Evolutionary conservation across 768 basidiomycete genomes (phyloP).

Genomic region (Cantharellus cinnabarinus): DNA sequence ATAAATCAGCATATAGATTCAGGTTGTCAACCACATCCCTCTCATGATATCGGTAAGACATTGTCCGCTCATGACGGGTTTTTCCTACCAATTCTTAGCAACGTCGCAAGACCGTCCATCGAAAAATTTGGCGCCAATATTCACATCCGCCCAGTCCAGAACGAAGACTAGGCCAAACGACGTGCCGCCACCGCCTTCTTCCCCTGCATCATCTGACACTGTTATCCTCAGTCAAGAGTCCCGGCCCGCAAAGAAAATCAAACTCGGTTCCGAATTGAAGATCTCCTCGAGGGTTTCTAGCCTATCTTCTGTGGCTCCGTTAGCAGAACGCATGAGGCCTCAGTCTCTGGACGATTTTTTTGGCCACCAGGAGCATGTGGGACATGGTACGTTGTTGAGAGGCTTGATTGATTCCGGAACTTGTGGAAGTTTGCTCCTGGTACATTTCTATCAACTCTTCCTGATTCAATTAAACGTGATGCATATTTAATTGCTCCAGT

Average conservation of each 20-base stretch:
- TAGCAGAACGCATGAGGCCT: slow-evolving; percentile 60
- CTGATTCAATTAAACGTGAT: slow-evolving; percentile 18
- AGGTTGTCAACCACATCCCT: slow-evolving; percentile 18
- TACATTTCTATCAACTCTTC: slow-evolving; percentile 12
- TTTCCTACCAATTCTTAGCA: slow-evolving; percentile 2
- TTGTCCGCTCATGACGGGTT: slow-evolving; percentile 5
- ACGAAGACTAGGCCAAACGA: background rate
- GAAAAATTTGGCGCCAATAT: slow-evolving; percentile 22
- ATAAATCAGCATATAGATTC: slow-evolving; percentile 37
- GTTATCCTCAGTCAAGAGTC: slow-evolving; percentile 3
- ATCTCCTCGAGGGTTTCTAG: slow-evolving; percentile 7
- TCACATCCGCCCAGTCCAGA: slow-evolving; percentile 7
- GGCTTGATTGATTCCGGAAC: slow-evolving; percentile 29
- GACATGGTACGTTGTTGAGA: slow-evolving; percentile 34
- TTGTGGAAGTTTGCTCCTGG: slow-evolving; percentile 37
- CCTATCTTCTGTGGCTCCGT: slow-evolving; percentile 24
- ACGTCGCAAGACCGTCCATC: background rate
- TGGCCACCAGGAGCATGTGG: slow-evolving; percentile 47
- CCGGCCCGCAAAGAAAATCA: slow-evolving; percentile 9
- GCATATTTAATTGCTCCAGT: slow-evolving; percentile 14
- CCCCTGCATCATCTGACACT: slow-evolving; percentile 5
- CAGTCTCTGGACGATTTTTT: slow-evolving; percentile 41
- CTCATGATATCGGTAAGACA: slow-evolving; percentile 1
- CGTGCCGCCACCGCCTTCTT: slow-evolving; percentile 5
- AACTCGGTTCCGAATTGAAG: slow-evolving; percentile 11